A percentile compares a stretch with the other conserved stretches of the same genome.
phyloP scores from a whole-genome alignment of 371 early-diverging fungal genomes.

The Syncephalis fuscata region DNA sequence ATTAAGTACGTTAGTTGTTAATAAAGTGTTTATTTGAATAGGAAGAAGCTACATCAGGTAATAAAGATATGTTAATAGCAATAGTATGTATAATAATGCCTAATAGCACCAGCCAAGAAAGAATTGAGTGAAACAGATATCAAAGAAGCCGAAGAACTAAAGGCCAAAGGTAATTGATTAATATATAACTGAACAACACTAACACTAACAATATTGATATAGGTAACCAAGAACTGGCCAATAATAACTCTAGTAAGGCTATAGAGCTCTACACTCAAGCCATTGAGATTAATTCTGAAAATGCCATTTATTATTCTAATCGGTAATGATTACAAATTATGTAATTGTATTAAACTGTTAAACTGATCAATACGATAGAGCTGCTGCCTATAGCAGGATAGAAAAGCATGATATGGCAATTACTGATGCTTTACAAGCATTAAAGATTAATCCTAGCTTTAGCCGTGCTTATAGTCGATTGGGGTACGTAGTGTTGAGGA shows the following conservation, averaged over 20 bases:
- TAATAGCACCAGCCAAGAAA: no score
- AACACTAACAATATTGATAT: not conserved
- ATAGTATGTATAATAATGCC: no score
- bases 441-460: slow-evolving; percentile 73
- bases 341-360: not conserved
- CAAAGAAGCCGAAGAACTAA: slow-evolving; percentile 70
- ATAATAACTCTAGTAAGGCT: slow-evolving; percentile 71
- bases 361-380: slow-evolving; percentile 24
- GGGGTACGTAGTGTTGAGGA: slow-evolving; percentile 31
- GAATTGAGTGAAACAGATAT: slow-evolving; percentile 36
- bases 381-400: slow-evolving; percentile 86
- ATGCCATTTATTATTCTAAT: slow-evolving; percentile 91
- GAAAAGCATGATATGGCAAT: slow-evolving; percentile 78
- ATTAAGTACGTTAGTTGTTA: slow-evolving; percentile 2
- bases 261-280: slow-evolving; percentile 80
- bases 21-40: no score
- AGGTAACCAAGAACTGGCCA: slow-evolving; percentile 69
- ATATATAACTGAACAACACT: not conserved
- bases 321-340: slow-evolving; percentile 28
- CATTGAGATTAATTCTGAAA: slow-evolving; percentile 58
- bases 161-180: slow-evolving; percentile 36
- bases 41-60: no score
- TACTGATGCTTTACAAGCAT: slow-evolving; percentile 65
- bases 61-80: no score
- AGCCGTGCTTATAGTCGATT: slow-evolving; percentile 87